Evolutionary conservation across 495 filamentous ascomycete genomes (phyloP).

Genomic region (Xylona heveae): DNA sequence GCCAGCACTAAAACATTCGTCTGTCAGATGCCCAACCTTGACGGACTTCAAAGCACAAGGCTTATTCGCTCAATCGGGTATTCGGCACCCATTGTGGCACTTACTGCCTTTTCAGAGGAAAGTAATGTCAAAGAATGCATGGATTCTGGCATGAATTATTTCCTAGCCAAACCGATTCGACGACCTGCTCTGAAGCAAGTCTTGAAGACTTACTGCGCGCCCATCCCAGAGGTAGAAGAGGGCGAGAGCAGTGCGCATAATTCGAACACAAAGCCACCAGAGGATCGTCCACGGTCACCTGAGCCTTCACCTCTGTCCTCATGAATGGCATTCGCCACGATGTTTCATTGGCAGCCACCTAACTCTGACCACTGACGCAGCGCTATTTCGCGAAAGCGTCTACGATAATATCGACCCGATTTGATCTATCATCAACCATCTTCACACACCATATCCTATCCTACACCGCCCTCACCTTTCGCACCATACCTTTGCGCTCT

Average conservation of each 20-base stretch:
- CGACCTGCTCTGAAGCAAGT: constrained; percentile 71
- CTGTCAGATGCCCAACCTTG: constrained; percentile 71
- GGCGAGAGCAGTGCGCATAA: constrained; percentile 6
- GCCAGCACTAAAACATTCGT: constrained; percentile 1
- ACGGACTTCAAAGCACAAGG: constrained; percentile 73
- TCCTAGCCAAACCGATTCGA: constrained; percentile 63
- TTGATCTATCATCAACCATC: too few relatives aligned
- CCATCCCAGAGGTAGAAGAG: constrained; percentile 32
- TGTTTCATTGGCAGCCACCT: too few relatives aligned
- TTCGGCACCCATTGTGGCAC: constrained; percentile 69
- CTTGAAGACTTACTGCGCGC: constrained; percentile 40
- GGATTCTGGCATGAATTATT: constrained; percentile 55
- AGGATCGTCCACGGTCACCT: too few relatives aligned
- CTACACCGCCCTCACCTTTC: too few relatives aligned
- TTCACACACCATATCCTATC: too few relatives aligned
- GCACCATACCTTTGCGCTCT: too few relatives aligned
- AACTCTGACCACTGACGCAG: too few relatives aligned
- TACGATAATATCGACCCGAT: too few relatives aligned
- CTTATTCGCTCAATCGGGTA: constrained; percentile 76
- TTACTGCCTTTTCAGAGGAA: constrained; percentile 81
- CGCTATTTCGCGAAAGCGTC: too few relatives aligned
- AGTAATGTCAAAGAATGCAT: constrained; percentile 68
- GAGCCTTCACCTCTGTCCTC: too few relatives aligned
- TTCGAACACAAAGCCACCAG: neutral
- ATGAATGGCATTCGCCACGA: too few relatives aligned